Conservation (phyloP, 1,284 basidiomycete genomes). For the Ceratobasidium sp. region DNA sequence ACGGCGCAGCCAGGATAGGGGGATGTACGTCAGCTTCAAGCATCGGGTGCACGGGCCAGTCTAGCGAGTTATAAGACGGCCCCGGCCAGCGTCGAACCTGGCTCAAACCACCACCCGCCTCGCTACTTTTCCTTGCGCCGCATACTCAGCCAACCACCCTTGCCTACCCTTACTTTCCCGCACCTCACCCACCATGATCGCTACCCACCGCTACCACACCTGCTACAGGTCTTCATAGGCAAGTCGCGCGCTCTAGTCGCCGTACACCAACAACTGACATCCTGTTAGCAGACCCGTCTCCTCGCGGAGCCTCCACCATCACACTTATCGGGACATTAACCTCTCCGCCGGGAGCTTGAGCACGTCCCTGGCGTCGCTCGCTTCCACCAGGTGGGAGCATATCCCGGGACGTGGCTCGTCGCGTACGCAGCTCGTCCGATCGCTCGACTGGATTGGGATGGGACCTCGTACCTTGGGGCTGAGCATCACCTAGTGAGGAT, state of each 20-base stretch:
- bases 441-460: slow-evolving; percentile 6
- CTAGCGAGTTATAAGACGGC: background rate
- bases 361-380: background rate
- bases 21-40: background rate
- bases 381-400: background rate
- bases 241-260: too few species aligned
- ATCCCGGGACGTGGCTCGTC: background rate
- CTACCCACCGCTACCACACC: background rate
- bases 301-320: background rate
- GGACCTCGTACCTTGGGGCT: slow-evolving; percentile 19
- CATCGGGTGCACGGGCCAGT: background rate
- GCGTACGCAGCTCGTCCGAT: background rate
- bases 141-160: background rate
- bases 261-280: too few species aligned
- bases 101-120: too few species aligned
- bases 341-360: slow-evolving; percentile 4
- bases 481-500: slow-evolving; percentile 11
- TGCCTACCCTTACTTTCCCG: background rate
- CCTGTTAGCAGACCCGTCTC: too few species aligned
- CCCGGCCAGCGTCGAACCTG: background rate
- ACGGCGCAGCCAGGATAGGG: background rate
- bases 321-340: slow-evolving; percentile 2
- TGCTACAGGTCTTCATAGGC: too few species aligned
- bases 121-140: too few species aligned
- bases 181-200: background rate